A percentile compares a stretch with the other conserved stretches of the same genome.
Conservation (phyloP, 177 flowering plant genomes). For the Vitis hybrid region DNA sequence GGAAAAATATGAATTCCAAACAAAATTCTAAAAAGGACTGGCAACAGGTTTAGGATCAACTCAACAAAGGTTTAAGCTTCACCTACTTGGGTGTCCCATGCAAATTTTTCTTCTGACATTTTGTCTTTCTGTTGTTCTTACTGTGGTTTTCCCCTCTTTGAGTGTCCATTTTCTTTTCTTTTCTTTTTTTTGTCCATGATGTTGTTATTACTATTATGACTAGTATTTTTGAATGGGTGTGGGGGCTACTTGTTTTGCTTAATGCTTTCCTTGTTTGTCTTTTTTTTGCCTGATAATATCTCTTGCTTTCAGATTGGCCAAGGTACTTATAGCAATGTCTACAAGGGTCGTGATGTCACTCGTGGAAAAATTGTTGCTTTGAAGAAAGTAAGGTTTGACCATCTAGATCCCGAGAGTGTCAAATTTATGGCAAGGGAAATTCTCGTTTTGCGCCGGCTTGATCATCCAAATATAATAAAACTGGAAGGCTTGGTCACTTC, state of each 20-base stretch:
- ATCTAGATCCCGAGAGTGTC: slow-evolving; percentile 57
- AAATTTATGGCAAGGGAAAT: slow-evolving; percentile 77
- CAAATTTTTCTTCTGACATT: neutral
- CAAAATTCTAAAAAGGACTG: no score
- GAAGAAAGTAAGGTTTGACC: slow-evolving; percentile 65
- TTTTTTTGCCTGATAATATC: slow-evolving; percentile 8
- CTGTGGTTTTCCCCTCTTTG: no score
- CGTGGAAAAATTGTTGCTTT: slow-evolving; percentile 52
- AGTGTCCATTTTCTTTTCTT: no score
- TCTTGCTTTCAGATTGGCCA: slow-evolving; percentile 66
- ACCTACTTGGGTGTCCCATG: no score
- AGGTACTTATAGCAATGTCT: slow-evolving; percentile 72
- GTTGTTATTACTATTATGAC: no score
- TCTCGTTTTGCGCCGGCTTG: slow-evolving; percentile 51
- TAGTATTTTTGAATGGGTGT: no score
- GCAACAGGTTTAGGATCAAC: no score
- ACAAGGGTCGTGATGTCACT: slow-evolving; percentile 56
- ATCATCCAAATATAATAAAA: slow-evolving; percentile 65
- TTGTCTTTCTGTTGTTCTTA: neutral
- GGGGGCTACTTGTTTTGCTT: neutral
- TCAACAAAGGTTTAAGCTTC: no score
- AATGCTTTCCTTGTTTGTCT: neutral
- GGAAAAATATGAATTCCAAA: no score
- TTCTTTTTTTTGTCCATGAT: no score
- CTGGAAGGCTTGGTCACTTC: slow-evolving; percentile 67